These are phyloP conservation scores for Lachancea sp. DNA, from an alignment of 805 yeast genomes.

Conservation along the genomic window DNA sequence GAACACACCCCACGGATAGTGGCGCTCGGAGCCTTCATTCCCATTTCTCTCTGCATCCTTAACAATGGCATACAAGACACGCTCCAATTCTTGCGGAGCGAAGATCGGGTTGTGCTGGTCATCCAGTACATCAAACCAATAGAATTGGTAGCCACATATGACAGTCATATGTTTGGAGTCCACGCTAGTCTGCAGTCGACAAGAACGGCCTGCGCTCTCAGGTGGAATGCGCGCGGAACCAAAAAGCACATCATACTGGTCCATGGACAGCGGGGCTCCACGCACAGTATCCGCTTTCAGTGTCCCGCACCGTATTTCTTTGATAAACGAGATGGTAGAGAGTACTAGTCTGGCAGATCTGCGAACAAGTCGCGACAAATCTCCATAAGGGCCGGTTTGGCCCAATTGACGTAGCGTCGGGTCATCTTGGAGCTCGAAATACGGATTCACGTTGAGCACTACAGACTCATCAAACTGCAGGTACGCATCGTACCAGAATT, in stretches of 20 bases:
- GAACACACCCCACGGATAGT: slow-evolving; percentile 71
- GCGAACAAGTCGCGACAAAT: slow-evolving; percentile 49
- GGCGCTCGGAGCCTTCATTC: neutral
- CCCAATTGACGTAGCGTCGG: slow-evolving; percentile 48
- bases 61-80: slow-evolving; percentile 69
- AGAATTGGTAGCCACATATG: slow-evolving; percentile 78
- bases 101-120: slow-evolving; percentile 61
- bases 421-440: slow-evolving; percentile 84
- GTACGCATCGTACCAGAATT: slow-evolving; percentile 91
- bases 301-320: slow-evolving; percentile 70
- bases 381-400: slow-evolving; percentile 30
- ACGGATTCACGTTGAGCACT: slow-evolving; percentile 87
- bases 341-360: slow-evolving; percentile 76
- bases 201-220: slow-evolving; percentile 47
- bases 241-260: slow-evolving; percentile 79
- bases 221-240: slow-evolving; percentile 88
- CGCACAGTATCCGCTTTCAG: slow-evolving; percentile 64
- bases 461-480: slow-evolving; percentile 83
- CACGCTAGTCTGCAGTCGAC: slow-evolving; percentile 76
- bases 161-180: slow-evolving; percentile 77
- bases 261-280: slow-evolving; percentile 76
- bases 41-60: slow-evolving; percentile 49
- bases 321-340: slow-evolving; percentile 70
- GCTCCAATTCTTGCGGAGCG: slow-evolving; percentile 65
- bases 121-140: slow-evolving; percentile 92